phyloP scores from a whole-genome alignment of 768 basidiomycete species.

The Tricholoma flavovirens region DNA sequence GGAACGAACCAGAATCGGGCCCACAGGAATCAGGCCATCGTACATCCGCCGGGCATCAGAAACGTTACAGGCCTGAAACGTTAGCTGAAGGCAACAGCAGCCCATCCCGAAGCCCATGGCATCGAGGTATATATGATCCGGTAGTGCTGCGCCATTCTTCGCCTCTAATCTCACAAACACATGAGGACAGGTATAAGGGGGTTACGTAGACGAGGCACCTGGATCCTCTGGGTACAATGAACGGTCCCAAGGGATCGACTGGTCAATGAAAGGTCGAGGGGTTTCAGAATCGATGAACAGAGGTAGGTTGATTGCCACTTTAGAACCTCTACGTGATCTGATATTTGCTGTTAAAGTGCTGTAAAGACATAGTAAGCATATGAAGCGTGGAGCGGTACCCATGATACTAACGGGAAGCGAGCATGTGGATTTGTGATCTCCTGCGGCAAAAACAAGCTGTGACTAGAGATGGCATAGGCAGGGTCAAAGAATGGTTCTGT shows the following conservation, averaged over 20 bases:
- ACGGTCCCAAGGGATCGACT: conserved; percentile 86
- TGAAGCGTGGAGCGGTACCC: conserved; percentile 6
- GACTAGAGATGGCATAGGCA: conserved; percentile 72
- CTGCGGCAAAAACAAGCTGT: conserved; percentile 91
- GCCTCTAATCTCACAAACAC: conserved; percentile 52
- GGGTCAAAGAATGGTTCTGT: conserved; percentile 87
- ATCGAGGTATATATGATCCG: conserved; percentile 94
- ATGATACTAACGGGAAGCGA: conserved; percentile 84
- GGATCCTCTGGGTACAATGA: conserved; percentile 78
- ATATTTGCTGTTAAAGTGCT: conserved; percentile 99
- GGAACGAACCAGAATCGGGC: conserved; percentile 81
- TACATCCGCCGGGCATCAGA: conserved; percentile 89
- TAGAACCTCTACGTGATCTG: conserved; percentile 80
- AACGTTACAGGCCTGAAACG: conserved; percentile 95
- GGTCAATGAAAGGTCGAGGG: conserved; percentile 85
- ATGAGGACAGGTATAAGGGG: conserved; percentile 8
- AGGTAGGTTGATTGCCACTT: conserved; percentile 93
- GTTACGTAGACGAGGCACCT: conserved; percentile 36
- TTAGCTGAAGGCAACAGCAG: conserved; percentile 94
- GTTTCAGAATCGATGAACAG: conserved; percentile 86
- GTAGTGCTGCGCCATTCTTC: conserved; percentile 79
- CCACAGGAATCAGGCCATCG: conserved; percentile 92
- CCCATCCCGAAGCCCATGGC: conserved; percentile 99
- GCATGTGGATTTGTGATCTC: conserved; percentile 97
- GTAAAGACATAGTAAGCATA: conserved; percentile 9